A percentile compares a stretch with the other conserved stretches of the same genome.
These are phyloP conservation scores for Taphrina sp. DNA, from an alignment of 1,139 yeast species.

Conservation along the genomic window DNA sequence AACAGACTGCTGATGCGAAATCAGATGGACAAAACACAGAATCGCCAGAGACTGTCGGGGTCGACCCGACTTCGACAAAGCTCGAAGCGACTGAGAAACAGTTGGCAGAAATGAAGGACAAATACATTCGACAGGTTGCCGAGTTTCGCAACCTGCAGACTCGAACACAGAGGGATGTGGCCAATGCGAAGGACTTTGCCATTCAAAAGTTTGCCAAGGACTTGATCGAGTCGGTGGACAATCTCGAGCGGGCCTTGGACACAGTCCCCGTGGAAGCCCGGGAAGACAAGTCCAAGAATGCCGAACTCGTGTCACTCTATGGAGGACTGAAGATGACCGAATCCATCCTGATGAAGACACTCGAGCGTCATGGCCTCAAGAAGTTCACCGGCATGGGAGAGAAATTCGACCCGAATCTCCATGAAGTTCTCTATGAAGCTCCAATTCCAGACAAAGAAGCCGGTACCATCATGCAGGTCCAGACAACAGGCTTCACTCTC, in stretches of 20 bases:
- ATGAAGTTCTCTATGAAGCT: slow-evolving; percentile 89
- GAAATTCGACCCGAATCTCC: slow-evolving; percentile 83
- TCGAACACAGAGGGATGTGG: slow-evolving; percentile 80
- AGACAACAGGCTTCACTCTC: slow-evolving; percentile 83
- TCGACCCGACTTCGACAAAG: slow-evolving; percentile 2
- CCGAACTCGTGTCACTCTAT: slow-evolving; percentile 62
- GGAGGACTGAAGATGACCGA: slow-evolving; percentile 93
- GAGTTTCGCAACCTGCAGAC: slow-evolving; percentile 93
- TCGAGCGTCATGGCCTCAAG: slow-evolving; percentile 72
- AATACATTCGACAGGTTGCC: slow-evolving; percentile 78
- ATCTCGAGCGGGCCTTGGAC: slow-evolving; percentile 80
- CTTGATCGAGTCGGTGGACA: slow-evolving; percentile 83
- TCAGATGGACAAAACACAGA: slow-evolving; percentile 5
- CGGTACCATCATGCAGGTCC: slow-evolving; percentile 90
- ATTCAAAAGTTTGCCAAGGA: slow-evolving; percentile 91
- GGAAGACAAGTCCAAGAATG: slow-evolving; percentile 40
- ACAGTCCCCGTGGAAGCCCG: slow-evolving; percentile 63
- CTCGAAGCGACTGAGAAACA: slow-evolving; percentile 17
- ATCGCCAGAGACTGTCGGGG: slow-evolving; percentile 21
- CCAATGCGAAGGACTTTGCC: slow-evolving; percentile 87
- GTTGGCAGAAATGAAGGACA: slow-evolving; percentile 51
- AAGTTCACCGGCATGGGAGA: slow-evolving; percentile 84
- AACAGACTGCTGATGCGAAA: slow-evolving; percentile 21
- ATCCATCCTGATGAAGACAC: slow-evolving; percentile 80
- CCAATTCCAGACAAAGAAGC: slow-evolving; percentile 88